phyloP scores from a whole-genome alignment of 257 asterid genomes.

The Coffea eugenioides region DNA sequence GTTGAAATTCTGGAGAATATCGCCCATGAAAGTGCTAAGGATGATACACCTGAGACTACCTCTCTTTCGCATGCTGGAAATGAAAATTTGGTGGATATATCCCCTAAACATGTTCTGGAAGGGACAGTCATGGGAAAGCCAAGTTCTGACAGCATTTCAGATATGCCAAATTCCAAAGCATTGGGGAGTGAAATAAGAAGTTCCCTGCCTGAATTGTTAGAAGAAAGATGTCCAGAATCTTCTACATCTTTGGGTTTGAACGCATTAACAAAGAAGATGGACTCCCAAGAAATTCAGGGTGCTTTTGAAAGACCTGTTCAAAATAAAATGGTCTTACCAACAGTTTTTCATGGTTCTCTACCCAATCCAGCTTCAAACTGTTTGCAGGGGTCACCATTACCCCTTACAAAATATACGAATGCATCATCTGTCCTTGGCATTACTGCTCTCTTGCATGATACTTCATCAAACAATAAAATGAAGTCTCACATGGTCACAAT shows the following conservation, averaged over 20 bases:
- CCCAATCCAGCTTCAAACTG: constrained; percentile 33
- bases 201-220: constrained; percentile 5
- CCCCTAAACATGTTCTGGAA: no score
- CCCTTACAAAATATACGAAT: constrained; percentile 46
- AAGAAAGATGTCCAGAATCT: not conserved
- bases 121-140: no score
- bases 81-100: no score
- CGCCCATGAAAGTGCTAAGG: constrained; percentile 3
- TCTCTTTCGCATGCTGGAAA: no score
- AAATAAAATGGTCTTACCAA: constrained; percentile 36
- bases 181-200: constrained; percentile 17
- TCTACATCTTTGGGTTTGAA: constrained; percentile 4
- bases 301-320: constrained; percentile 39
- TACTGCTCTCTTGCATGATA: constrained; percentile 61
- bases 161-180: constrained; percentile 7
- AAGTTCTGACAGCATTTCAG: not conserved
- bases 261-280: constrained; percentile 14
- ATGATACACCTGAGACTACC: not conserved
- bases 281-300: constrained; percentile 29
- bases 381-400: constrained; percentile 31
- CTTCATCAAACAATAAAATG: constrained; percentile 27
- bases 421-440: constrained; percentile 62
- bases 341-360: constrained; percentile 23
- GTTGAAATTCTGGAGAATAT: not conserved
- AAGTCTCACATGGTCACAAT: constrained; percentile 19